Evolutionary conservation across 208 protist genomes (phyloP).

Genomic region (Trypanosomatidae sp.): DNA sequence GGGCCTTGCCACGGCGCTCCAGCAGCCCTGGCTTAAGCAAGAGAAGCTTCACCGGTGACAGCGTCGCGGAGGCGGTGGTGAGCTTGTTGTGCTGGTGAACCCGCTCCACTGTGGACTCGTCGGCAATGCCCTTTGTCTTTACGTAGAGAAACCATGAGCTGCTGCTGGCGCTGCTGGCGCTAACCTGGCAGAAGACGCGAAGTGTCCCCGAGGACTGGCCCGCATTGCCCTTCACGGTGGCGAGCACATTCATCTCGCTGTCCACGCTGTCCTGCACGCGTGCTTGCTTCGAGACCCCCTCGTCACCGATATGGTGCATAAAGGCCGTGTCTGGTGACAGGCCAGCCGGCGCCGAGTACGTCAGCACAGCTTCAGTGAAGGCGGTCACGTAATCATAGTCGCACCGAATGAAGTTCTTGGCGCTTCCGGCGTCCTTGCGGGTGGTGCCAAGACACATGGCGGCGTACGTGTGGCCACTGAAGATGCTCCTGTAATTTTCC

Average conservation of each 20-base stretch:
- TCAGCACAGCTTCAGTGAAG: slow-evolving; percentile 59
- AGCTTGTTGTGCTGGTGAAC: slow-evolving; percentile 28
- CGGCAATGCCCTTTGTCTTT: slow-evolving; percentile 63
- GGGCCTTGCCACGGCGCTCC: slow-evolving; percentile 52
- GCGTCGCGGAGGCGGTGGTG: background rate
- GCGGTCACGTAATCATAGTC: slow-evolving; percentile 80
- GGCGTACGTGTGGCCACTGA: slow-evolving; percentile 57
- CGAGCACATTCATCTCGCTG: background rate
- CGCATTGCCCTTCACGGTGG: background rate
- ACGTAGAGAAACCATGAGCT: slow-evolving; percentile 69
- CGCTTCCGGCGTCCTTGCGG: slow-evolving; percentile 71
- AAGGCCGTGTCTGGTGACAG: slow-evolving; percentile 10
- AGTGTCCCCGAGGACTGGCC: slow-evolving; percentile 37
- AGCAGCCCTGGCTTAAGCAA: slow-evolving; percentile 64
- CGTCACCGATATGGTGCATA: slow-evolving; percentile 34
- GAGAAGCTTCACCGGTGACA: slow-evolving; percentile 33
- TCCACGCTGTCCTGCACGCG: background rate
- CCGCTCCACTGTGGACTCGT: slow-evolving; percentile 54
- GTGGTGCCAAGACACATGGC: slow-evolving; percentile 86
- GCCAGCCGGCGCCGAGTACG: slow-evolving; percentile 42
- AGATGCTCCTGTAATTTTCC: slow-evolving; percentile 40
- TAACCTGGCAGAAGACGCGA: slow-evolving; percentile 48
- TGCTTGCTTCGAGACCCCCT: slow-evolving; percentile 8
- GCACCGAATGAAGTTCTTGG: slow-evolving; percentile 53
- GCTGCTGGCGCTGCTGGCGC: slow-evolving; percentile 43